These are phyloP conservation scores for Myriangium duriaei DNA, from an alignment of 2,329 filamentous ascomycete genomes.

Conservation along the genomic window DNA sequence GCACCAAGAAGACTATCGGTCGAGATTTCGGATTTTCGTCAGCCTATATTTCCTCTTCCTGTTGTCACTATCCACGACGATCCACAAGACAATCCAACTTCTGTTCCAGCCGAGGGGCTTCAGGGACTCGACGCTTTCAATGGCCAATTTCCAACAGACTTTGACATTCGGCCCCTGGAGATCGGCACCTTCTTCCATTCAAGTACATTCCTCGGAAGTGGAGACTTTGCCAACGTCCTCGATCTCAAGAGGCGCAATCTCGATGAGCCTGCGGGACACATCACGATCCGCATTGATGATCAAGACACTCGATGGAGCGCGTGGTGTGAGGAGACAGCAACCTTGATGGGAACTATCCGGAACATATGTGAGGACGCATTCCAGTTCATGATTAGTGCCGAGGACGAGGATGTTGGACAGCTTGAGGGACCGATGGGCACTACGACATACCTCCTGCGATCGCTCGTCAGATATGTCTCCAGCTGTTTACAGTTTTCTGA, in stretches of 20 bases:
- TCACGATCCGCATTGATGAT: conserved; percentile 26
- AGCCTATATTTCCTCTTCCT: conserved; percentile 27
- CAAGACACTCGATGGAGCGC: conserved; percentile 32
- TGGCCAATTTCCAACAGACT: conserved; percentile 39
- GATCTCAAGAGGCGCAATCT: conserved; percentile 29
- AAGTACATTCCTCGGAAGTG: conserved; percentile 46
- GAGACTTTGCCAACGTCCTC: conserved; percentile 38
- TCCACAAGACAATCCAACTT: background rate
- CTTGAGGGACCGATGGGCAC: conserved; percentile 1
- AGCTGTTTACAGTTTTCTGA: conserved; percentile 41
- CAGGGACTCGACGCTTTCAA: conserved; percentile 37
- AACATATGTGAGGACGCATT: conserved; percentile 19
- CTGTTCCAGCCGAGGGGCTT: conserved; percentile 14
- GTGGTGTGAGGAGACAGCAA: conserved; percentile 45
- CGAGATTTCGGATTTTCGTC: conserved; percentile 33
- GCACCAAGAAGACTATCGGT: conserved; percentile 30
- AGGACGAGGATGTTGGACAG: conserved; percentile 6
- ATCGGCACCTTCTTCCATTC: conserved; percentile 43
- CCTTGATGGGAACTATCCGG: conserved; percentile 30
- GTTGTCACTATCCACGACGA: conserved; percentile 5
- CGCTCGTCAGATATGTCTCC: conserved; percentile 38
- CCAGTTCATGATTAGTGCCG: background rate
- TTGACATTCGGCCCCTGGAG: conserved; percentile 38
- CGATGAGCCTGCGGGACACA: conserved; percentile 44
- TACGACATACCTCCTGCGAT: conserved; percentile 26